Conservation (phyloP, 441 rosid genomes). For the Macaranga tanarius region DNA sequence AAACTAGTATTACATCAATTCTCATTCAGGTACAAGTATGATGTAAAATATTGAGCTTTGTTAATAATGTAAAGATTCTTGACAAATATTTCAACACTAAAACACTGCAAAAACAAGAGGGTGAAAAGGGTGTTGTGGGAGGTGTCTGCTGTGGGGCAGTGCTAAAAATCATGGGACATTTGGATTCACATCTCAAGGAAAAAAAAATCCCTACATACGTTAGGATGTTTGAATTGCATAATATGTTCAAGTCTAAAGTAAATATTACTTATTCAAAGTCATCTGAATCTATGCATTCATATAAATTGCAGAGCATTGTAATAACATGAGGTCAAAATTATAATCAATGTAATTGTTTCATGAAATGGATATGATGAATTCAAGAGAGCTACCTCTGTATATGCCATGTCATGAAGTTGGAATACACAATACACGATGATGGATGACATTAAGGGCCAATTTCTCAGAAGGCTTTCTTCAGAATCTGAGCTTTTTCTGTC, state of each 20-base stretch:
- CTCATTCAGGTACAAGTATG: background rate
- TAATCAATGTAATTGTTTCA: background rate
- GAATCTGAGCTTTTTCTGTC: constrained; percentile 21
- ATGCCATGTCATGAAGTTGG: constrained; percentile 61
- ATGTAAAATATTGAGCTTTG: background rate
- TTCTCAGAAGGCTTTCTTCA: constrained; percentile 36
- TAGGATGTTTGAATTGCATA: background rate
- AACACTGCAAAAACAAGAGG: background rate
- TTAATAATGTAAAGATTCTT: background rate
- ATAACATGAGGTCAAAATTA: constrained; percentile 1
- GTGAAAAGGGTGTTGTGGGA: background rate
- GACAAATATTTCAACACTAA: background rate
- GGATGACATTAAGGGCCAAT: constrained; percentile 57
- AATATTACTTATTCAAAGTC: background rate
- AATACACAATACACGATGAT: constrained; percentile 49
- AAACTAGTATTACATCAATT: too few species aligned
- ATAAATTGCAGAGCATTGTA: too few species aligned
- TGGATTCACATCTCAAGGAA: background rate
- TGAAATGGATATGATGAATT: background rate
- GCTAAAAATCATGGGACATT: background rate
- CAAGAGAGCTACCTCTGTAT: constrained; percentile 41
- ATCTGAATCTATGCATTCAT: background rate
- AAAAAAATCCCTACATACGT: background rate
- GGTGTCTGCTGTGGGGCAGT: too few species aligned
- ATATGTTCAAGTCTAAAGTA: background rate